Conservation (phyloP, 2,329 filamentous ascomycete species). For the Neonectria neomacrospora region DNA sequence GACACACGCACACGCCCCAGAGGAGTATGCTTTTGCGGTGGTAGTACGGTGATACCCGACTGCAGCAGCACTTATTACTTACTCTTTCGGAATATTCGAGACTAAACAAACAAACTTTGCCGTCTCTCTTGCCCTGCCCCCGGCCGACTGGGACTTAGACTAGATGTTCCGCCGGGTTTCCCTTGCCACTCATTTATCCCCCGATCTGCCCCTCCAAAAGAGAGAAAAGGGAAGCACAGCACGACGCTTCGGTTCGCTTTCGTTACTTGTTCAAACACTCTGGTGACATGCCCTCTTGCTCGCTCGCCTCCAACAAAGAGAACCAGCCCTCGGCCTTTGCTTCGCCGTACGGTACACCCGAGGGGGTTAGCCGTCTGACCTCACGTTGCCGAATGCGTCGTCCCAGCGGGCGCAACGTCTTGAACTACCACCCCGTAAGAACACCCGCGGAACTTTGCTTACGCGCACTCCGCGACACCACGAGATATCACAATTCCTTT, state of each 20-base stretch:
- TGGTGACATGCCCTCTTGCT: background rate
- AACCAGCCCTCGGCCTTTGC: conserved; percentile 21
- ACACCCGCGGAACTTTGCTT: background rate
- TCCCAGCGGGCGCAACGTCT: conserved; percentile 25
- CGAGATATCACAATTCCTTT: conserved; percentile 20
- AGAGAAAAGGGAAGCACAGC: background rate
- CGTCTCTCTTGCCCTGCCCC: background rate
- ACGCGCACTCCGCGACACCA: background rate
- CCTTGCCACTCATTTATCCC: background rate
- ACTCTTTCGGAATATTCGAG: conserved; percentile 1
- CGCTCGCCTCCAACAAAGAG: background rate
- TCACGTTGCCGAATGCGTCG: conserved; percentile 23
- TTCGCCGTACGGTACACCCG: conserved; percentile 29
- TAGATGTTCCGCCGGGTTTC: background rate
- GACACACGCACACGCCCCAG: background rate
- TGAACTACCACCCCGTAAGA: conserved; percentile 14
- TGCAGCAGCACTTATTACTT: background rate
- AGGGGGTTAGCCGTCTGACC: conserved; percentile 29
- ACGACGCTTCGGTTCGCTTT: background rate
- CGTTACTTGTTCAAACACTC: background rate
- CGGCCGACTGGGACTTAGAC: background rate
- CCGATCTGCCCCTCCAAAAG: background rate
- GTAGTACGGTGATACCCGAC: background rate
- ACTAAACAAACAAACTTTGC: background rate
- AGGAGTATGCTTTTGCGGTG: background rate